A percentile compares a stretch with the other conserved stretches of the same genome.
These are phyloP conservation scores for Zygoascus meyerae DNA, from an alignment of 1,139 yeast genomes.

Conservation along the genomic window DNA sequence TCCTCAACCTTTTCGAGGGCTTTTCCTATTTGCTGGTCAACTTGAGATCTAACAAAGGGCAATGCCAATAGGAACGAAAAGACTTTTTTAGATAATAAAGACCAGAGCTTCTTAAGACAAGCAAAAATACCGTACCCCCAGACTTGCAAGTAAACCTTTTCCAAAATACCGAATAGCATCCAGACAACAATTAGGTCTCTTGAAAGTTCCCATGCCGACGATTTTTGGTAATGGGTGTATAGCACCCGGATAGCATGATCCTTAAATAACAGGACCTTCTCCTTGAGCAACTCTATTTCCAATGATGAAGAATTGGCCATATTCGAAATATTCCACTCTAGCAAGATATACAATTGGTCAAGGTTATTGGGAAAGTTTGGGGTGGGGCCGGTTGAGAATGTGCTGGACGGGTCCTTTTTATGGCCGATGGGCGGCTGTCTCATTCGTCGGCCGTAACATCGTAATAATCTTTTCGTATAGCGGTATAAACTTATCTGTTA, in stretches of 20 bases:
- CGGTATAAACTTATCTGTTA: no score
- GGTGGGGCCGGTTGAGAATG: no score
- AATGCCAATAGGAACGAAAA: conserved; percentile 20
- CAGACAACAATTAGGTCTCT: conserved; percentile 24
- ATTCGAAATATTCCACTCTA: no score
- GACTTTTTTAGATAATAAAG: conserved; percentile 13
- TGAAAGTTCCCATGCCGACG: conserved; percentile 7
- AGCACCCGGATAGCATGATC: neutral
- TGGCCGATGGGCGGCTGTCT: no score
- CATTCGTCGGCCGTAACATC: no score
- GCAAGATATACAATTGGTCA: no score
- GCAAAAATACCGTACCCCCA: conserved; percentile 15
- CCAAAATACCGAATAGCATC: conserved; percentile 15
- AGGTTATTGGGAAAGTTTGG: no score
- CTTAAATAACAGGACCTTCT: no score
- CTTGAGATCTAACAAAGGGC: conserved; percentile 52
- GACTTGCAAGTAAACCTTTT: conserved; percentile 16
- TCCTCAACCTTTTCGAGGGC: conserved; percentile 48
- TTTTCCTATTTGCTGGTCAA: conserved; percentile 53
- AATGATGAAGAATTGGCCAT: no score
- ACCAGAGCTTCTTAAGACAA: conserved; percentile 12
- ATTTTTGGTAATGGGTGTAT: neutral
- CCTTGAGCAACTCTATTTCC: no score
- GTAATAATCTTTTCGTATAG: no score
- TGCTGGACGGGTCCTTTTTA: no score